These are phyloP conservation scores for Coniochaeta sp. DNA, from an alignment of 2,329 filamentous ascomycete genomes.

Conservation along the genomic window DNA sequence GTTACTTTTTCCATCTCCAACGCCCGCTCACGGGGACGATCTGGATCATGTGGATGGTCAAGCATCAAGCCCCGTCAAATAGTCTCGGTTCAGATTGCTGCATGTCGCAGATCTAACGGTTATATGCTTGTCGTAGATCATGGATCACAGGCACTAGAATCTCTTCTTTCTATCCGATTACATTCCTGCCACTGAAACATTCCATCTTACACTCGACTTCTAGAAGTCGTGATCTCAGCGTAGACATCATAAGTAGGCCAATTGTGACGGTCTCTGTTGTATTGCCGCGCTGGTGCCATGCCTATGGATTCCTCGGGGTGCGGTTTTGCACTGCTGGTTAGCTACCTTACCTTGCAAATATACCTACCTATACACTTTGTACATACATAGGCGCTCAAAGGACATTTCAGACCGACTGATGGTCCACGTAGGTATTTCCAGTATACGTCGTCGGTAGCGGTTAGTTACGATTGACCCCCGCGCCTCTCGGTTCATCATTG, in stretches of 20 bases:
- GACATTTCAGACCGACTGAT: background rate
- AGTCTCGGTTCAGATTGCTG: background rate
- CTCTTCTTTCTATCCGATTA: background rate
- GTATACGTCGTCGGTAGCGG: background rate
- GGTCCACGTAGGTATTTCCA: too few relatives aligned
- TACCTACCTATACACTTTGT: too few relatives aligned
- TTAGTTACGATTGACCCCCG: background rate
- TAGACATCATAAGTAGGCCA: background rate
- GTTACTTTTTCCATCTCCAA: too few relatives aligned
- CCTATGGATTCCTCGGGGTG: too few relatives aligned
- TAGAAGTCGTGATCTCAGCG: background rate
- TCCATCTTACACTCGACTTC: background rate
- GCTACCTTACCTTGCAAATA: too few relatives aligned
- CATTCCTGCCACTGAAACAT: background rate
- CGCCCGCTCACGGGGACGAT: background rate
- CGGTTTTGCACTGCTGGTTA: too few relatives aligned
- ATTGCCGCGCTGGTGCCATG: too few relatives aligned
- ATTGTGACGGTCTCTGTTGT: too few relatives aligned
- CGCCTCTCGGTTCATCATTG: slow-evolving; percentile 2
- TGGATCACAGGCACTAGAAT: background rate
- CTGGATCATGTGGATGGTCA: background rate
- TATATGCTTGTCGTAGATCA: background rate
- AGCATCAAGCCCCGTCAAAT: background rate
- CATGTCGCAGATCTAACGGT: slow-evolving; percentile 1
- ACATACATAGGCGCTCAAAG: background rate